Evolutionary conservation across 176 grass and related monocot genomes (phyloP), one percentile per base, ranked within the genome.

Genomic region (Rhynchospora tenuis): DNA sequence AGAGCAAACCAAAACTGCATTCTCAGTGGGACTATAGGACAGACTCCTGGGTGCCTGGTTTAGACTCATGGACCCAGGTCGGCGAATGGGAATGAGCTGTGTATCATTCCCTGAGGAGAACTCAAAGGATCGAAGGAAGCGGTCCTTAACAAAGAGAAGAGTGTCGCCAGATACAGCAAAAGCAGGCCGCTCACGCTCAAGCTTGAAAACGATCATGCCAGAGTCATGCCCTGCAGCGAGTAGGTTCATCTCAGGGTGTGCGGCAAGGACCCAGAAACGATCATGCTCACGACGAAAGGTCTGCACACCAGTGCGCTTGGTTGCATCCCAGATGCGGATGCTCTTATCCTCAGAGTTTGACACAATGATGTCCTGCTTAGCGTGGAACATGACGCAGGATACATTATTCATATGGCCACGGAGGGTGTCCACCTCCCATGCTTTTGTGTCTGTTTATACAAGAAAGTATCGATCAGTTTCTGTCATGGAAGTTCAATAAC

Each of bases 341-440:
- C 92, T 94, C 88, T 95, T 98, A 47, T 95, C 95, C 89, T 98
- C 95, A 44, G 95, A 98, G 84, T 98, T 98, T 26, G 95, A 98
- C 12, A 98, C 89, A 4, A 98, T 95, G 59, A 98, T 95, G 64
- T 98, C 96, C 43, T 95, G 92, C 84, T 90, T 98, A 1, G 89
- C 90, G 5, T 98, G 96, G 89, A 98, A 98, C 90, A 98, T 86
- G 9, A 98, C 96, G 14, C 91, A 91, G 7, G 95, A 98, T 20
- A 95, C 95, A 51, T 98, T 98, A 68, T 95, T 98, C 92, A 95
- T 95, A 89, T 98, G 95, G 3, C 95, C 95, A 60, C 95, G 87
- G 66, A 98, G 66, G 73, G 95, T 98, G 86, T 95, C 95, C 28
- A 98, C 92, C 57, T 98, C 95, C 92, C 95, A 98, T 43, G 92